phyloP scores from a whole-genome alignment of 306 rosid species.

The Malus sylvestris region DNA sequence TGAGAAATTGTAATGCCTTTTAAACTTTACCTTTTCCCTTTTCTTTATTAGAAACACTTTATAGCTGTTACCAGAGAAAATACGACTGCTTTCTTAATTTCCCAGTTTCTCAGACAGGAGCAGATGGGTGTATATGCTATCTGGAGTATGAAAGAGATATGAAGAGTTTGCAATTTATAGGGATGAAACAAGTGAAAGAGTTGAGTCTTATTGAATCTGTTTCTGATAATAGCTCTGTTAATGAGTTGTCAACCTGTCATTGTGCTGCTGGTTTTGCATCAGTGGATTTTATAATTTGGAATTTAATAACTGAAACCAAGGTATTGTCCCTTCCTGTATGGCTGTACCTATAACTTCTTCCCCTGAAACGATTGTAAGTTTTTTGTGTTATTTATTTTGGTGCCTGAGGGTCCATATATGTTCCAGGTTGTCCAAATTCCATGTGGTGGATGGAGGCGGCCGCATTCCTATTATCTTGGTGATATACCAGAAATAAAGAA shows the following conservation, averaged over 20 bases:
- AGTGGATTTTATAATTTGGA: conserved; percentile 79
- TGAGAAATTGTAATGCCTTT: no score
- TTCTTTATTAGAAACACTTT: not conserved
- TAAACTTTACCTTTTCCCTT: not conserved
- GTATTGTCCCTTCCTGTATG: conserved; percentile 29
- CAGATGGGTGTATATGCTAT: conserved; percentile 89
- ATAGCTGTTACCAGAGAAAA: not conserved
- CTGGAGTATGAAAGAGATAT: conserved; percentile 62
- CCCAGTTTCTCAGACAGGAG: conserved; percentile 67
- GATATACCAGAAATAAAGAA: conserved; percentile 71
- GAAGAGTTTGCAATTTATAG: conserved; percentile 65
- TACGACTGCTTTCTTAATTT: not conserved
- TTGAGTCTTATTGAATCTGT: conserved; percentile 66
- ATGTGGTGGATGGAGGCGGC: conserved; percentile 99
- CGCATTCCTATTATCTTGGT: conserved; percentile 83
- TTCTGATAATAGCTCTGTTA: conserved; percentile 30
- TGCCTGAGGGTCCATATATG: conserved; percentile 14
- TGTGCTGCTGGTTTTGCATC: conserved; percentile 93
- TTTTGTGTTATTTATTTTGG: conserved; percentile 2
- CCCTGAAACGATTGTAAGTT: not conserved
- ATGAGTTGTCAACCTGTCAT: conserved; percentile 28
- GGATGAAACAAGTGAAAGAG: conserved; percentile 95
- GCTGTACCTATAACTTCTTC: not conserved
- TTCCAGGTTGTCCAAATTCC: conserved; percentile 71
- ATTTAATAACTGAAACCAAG: conserved; percentile 71